A percentile compares a stretch with the other conserved stretches of the same genome.
Conservation (phyloP, 495 filamentous ascomycete genomes). For the Penicillium longicatenatum region DNA sequence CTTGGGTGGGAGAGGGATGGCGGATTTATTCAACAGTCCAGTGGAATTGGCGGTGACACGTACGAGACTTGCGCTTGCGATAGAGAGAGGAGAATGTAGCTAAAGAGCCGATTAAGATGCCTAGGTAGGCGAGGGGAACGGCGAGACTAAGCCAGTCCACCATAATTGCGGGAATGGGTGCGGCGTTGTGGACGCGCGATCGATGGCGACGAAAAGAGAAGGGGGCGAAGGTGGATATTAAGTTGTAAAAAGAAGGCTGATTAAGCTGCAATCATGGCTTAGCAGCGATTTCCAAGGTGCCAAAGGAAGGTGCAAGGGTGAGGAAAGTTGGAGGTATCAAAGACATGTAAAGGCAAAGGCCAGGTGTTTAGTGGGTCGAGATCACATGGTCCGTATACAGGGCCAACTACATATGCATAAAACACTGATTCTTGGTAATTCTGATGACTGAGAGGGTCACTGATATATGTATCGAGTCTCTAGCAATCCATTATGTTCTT, state of each 20-base stretch:
- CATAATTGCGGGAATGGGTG: slow-evolving; percentile 42
- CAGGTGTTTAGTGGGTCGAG: slow-evolving; percentile 36
- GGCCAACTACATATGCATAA: not conserved
- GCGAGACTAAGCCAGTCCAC: slow-evolving; percentile 76
- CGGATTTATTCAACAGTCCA: not conserved
- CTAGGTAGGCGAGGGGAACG: slow-evolving; percentile 84
- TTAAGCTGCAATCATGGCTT: slow-evolving; percentile 4
- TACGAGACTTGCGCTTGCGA: slow-evolving; percentile 88
- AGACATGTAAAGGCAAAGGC: slow-evolving; percentile 23
- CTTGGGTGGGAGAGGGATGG: not conserved
- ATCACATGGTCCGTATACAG: slow-evolving; percentile 27
- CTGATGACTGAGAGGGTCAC: too few relatives aligned
- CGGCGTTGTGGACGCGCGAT: slow-evolving; percentile 13
- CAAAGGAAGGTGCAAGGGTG: slow-evolving; percentile 1
- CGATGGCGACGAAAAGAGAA: slow-evolving; percentile 13
- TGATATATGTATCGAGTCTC: not conserved
- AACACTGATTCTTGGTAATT: not conserved
- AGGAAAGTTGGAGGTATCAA: slow-evolving; percentile 10
- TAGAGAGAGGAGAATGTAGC: slow-evolving; percentile 91
- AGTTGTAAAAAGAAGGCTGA: not conserved
- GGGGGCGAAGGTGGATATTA: not conserved
- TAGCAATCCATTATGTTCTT: not conserved
- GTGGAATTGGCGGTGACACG: slow-evolving; percentile 29
- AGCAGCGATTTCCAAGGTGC: not conserved
- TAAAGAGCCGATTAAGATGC: slow-evolving; percentile 81